These are phyloP conservation scores for Pneumocystis oryctolagi DNA, from an alignment of 1,139 yeast genomes.

Conservation along the genomic window DNA sequence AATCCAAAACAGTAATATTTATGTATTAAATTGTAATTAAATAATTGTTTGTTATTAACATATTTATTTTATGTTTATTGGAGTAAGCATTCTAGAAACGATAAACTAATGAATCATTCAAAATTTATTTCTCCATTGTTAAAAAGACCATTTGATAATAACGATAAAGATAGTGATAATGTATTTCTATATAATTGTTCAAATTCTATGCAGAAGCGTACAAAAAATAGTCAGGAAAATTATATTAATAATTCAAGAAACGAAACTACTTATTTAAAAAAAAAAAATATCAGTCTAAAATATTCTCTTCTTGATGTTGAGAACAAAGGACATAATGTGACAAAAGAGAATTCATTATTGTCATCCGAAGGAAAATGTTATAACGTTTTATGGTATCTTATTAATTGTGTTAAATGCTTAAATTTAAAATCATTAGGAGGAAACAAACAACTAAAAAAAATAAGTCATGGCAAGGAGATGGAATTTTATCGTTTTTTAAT, in stretches of 20 bases:
- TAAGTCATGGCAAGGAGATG: slow-evolving; percentile 95
- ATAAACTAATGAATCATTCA: not conserved
- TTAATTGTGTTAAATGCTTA: not conserved
- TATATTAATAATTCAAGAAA: not conserved
- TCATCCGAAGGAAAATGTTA: not conserved
- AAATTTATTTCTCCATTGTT: not conserved
- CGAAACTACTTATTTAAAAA: not conserved
- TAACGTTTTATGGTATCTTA: not conserved
- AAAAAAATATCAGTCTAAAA: not conserved
- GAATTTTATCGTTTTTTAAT: slow-evolving; percentile 30
- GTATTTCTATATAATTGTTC: not conserved
- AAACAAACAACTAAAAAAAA: slow-evolving; percentile 61
- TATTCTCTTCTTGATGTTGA: not conserved
- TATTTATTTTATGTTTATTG: not conserved
- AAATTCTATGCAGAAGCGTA: not conserved
- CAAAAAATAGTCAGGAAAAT: not conserved
- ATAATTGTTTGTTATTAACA: not conserved
- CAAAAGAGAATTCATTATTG: not conserved
- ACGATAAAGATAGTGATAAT: not conserved
- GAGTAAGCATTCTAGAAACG: not conserved
- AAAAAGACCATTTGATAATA: not conserved
- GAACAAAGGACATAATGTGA: not conserved
- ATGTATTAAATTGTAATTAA: slow-evolving; percentile 19
- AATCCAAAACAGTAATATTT: slow-evolving; percentile 13
- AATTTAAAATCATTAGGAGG: slow-evolving; percentile 45